Conservation (phyloP, 1,284 basidiomycete genomes). For the Apiotrichum sp. region DNA sequence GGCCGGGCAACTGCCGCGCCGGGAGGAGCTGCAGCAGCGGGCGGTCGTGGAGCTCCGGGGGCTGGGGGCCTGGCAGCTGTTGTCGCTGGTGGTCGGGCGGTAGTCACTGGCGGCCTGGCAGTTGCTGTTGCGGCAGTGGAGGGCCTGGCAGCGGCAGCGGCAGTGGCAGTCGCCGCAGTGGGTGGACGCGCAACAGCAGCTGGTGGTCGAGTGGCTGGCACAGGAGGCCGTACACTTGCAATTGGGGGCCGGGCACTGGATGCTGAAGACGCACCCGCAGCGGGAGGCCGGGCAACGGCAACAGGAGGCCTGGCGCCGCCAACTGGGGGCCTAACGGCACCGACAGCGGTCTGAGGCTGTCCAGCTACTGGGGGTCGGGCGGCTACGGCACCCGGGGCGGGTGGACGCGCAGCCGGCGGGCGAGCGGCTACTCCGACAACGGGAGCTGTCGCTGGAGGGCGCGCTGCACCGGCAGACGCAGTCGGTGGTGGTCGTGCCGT, state of each 20-base stretch:
- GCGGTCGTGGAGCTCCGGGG: slow-evolving; percentile 30
- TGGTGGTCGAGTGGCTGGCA: neutral
- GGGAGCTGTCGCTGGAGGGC: neutral
- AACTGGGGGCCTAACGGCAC: neutral
- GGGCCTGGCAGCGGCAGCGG: neutral
- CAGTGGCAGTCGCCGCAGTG: neutral
- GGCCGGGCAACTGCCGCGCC: too few relatives aligned
- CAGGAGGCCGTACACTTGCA: neutral
- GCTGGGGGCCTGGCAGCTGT: neutral
- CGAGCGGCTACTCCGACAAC: neutral
- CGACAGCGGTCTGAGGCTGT: neutral
- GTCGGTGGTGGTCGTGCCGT: neutral
- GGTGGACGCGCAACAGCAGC: neutral
- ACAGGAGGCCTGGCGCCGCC: neutral
- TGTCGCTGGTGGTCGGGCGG: too few relatives aligned
- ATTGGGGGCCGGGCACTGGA: neutral
- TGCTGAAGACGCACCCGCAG: neutral
- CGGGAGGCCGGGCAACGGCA: neutral
- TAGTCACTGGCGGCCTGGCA: neutral
- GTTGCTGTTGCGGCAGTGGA: neutral
- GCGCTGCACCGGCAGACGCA: neutral
- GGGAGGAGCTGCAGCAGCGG: too few relatives aligned
- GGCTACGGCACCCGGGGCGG: neutral
- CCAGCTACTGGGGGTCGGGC: neutral
- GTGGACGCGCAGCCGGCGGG: neutral